A percentile compares a stretch with the other conserved stretches of the same genome.
Conservation (phyloP, 345 rosid species). For the Boechera divaricarpa region DNA sequence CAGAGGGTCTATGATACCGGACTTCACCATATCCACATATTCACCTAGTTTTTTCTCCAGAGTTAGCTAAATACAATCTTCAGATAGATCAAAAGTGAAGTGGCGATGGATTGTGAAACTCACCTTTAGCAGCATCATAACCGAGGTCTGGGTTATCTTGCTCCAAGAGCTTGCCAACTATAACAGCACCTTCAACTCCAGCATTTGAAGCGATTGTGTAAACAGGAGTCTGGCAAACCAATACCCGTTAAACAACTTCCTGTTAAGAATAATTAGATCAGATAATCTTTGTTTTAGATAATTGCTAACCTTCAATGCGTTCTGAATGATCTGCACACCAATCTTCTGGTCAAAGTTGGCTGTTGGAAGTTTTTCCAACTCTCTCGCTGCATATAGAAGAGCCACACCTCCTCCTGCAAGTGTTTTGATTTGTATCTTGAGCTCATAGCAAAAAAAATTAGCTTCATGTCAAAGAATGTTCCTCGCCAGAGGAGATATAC, state of each 20-base stretch:
- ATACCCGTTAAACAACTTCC: neutral
- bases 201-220: slow-evolving; percentile 88
- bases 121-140: slow-evolving; percentile 96
- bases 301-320: slow-evolving; percentile 48
- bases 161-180: slow-evolving; percentile 93
- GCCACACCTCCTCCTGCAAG: slow-evolving; percentile 95
- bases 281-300: neutral
- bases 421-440: neutral
- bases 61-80: neutral
- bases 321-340: slow-evolving; percentile 96
- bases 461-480: neutral
- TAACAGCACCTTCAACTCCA: slow-evolving; percentile 96
- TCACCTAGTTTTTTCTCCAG: slow-evolving; percentile 58
- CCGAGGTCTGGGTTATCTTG: slow-evolving; percentile 91
- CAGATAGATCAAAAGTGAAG: neutral
- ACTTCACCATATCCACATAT: slow-evolving; percentile 91
- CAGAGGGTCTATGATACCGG: slow-evolving; percentile 92
- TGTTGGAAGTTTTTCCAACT: slow-evolving; percentile 79
- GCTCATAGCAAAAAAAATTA: neutral
- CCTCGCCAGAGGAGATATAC: slow-evolving; percentile 38
- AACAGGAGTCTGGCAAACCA: slow-evolving; percentile 51
- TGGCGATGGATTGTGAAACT: neutral
- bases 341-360: slow-evolving; percentile 97
- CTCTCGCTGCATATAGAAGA: slow-evolving; percentile 85
- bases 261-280: neutral